Evolutionary conservation across 2,329 filamentous ascomycete species (phyloP), one percentile per base, ranked within the genome.

Genomic region (Pestalotiopsis sp.): DNA sequence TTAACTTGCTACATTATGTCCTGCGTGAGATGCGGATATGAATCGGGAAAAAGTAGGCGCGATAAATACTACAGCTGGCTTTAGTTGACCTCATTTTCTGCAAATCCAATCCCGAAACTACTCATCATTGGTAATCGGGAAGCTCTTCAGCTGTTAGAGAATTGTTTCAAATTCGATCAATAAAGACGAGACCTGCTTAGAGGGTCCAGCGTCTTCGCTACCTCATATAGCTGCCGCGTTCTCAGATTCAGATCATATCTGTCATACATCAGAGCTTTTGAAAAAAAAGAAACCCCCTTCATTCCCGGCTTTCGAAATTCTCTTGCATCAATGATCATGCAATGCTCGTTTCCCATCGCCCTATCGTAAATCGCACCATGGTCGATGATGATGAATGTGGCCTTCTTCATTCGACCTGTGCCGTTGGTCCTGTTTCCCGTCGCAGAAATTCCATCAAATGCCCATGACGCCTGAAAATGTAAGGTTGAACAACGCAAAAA

Each of bases 311-410:
- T 52, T 52, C 20, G 45, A 9, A 52, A 52, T n/a, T 3, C 14
- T 52, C n/a, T n/a, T 20, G 45, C 20, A 17, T 57, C 17, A 38
- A 57, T 57, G 11, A 49, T 25, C 36, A 57, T 65, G 64, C 49
- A 49, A 58, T 65, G 41, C 41, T 39, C 23, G 49, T 65, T 65
- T 38, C 64, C 64, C 57, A 31, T 65, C 52, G 45, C 38, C 36
- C 64, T 38, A 52, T 36, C 27, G 41, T 38, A 52, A 39, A 38
- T 57, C 39, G 64, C n/a, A 36, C 20, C 49, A 57, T 20, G 17
- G 45, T 39, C 49, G 49, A 11, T 36, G 20, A 23, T 63, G 31
- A 36, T 58, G 49, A 49, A 49, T 65, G n/a, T 20, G 20, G 41
- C 17, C 55, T 38, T 6, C 17, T n/a, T n/a, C 45, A 52, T 52